Evolutionary conservation across 2,329 filamentous ascomycete genomes (phyloP).

Genomic region (Orbilia brochopaga): DNA sequence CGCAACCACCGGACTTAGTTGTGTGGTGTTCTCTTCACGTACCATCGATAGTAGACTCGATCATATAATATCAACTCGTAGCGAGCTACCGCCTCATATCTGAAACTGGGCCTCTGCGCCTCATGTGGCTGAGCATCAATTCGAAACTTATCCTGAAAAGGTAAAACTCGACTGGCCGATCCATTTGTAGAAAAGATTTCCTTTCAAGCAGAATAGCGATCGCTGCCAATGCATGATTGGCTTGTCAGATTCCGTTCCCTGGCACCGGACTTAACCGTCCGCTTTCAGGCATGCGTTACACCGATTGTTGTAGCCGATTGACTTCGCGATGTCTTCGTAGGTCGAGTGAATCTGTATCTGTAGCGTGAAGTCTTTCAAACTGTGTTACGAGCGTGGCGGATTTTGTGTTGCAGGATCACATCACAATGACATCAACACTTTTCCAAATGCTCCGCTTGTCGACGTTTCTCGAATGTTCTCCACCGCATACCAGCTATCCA

Average conservation of each 20-base stretch:
- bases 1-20: too few relatives aligned
- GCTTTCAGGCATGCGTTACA: too few relatives aligned
- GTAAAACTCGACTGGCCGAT: constrained; percentile 24
- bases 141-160: constrained; percentile 28
- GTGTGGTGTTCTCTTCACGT: too few relatives aligned
- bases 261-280: too few relatives aligned
- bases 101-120: background rate
- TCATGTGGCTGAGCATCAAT: background rate
- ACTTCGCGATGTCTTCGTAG: too few relatives aligned
- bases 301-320: too few relatives aligned
- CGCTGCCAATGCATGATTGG: background rate
- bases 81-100: too few relatives aligned
- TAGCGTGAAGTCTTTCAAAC: background rate
- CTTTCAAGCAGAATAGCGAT: background rate
- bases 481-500: background rate
- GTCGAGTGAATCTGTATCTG: background rate
- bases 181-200: constrained; percentile 8
- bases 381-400: background rate
- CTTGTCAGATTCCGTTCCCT: too few relatives aligned
- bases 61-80: too few relatives aligned
- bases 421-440: constrained; percentile 38
- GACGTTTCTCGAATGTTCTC: constrained; percentile 37
- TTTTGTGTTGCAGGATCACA: constrained; percentile 28
- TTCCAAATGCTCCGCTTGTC: constrained; percentile 20
- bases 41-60: too few relatives aligned